Conservation (phyloP, 805 yeast genomes). For the Lachancea sp. region DNA sequence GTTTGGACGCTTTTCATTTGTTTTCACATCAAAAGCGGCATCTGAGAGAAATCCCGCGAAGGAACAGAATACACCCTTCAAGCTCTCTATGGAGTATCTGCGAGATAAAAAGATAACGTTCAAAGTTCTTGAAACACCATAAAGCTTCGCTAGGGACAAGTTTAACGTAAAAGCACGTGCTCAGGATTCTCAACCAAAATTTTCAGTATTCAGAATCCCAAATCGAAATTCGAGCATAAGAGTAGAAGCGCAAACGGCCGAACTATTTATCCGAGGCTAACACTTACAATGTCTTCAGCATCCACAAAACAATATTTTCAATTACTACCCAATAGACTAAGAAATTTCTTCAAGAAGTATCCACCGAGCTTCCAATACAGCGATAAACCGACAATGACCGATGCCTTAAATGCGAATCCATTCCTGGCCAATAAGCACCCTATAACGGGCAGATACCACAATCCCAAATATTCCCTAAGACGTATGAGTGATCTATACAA, state of each 20-base stretch:
- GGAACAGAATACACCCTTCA: too few species aligned
- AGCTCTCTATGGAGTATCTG: too few species aligned
- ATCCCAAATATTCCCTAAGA: slow-evolving; percentile 72
- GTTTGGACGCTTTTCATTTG: too few species aligned
- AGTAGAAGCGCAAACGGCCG: neutral
- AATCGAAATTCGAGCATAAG: too few species aligned
- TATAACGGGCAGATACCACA: slow-evolving; percentile 67
- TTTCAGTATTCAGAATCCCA: too few species aligned
- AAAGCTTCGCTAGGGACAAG: too few species aligned
- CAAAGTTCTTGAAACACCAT: too few species aligned
- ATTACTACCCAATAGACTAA: slow-evolving; percentile 63
- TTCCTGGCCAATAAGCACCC: slow-evolving; percentile 82
- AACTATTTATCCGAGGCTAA: neutral
- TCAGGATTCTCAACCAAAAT: too few species aligned
- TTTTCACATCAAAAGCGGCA: too few species aligned
- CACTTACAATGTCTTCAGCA: slow-evolving; percentile 16
- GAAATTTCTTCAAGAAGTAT: slow-evolving; percentile 67
- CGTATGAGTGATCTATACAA: slow-evolving; percentile 80
- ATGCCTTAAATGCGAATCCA: slow-evolving; percentile 74
- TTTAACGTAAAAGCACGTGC: too few species aligned
- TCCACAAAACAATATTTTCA: slow-evolving; percentile 35
- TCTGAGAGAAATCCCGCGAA: too few species aligned
- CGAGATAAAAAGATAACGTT: too few species aligned
- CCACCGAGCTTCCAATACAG: slow-evolving; percentile 75
- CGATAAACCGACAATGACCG: slow-evolving; percentile 54